Conservation (phyloP, 2,329 filamentous ascomycete genomes). For the Nannizziopsis barbatae region DNA sequence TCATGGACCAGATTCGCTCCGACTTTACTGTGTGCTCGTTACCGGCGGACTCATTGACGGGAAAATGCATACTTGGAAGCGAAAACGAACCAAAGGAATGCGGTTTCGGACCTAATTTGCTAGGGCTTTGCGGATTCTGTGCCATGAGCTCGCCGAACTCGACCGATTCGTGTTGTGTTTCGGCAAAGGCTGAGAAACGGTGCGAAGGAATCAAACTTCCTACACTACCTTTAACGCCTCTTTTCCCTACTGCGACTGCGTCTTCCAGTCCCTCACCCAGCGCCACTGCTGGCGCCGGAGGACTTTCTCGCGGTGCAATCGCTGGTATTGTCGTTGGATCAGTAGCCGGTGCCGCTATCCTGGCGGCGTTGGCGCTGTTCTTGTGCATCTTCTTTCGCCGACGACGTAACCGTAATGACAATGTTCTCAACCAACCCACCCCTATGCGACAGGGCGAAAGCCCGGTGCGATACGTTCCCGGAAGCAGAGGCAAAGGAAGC, state of each 20-base stretch:
- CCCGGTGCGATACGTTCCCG: constrained; percentile 36
- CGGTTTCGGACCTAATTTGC: constrained; percentile 61
- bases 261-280: constrained; percentile 46
- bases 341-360: constrained; percentile 55
- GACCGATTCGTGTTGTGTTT: constrained; percentile 90
- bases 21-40: constrained; percentile 86
- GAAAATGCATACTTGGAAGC: constrained; percentile 61
- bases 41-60: constrained; percentile 65
- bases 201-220: constrained; percentile 72
- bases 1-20: constrained; percentile 68
- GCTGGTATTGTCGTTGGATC: constrained; percentile 82
- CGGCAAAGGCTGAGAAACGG: constrained; percentile 58
- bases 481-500: constrained; percentile 24
- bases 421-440: constrained; percentile 81
- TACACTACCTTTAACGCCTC: constrained; percentile 50
- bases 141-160: constrained; percentile 71
- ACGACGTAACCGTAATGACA: constrained; percentile 51
- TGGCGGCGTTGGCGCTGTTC: constrained; percentile 53
- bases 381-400: constrained; percentile 45
- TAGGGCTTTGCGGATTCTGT: constrained; percentile 80
- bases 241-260: constrained; percentile 54
- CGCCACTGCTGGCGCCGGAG: constrained; percentile 21
- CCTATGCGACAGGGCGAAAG: constrained; percentile 43
- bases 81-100: constrained; percentile 79
- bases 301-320: constrained; percentile 46